Percentiles rank a stretch among this genome's conserved stretches.
Conservation (phyloP, 2,329 filamentous ascomycete genomes). For the Magnaporthiopsis incrustans region DNA sequence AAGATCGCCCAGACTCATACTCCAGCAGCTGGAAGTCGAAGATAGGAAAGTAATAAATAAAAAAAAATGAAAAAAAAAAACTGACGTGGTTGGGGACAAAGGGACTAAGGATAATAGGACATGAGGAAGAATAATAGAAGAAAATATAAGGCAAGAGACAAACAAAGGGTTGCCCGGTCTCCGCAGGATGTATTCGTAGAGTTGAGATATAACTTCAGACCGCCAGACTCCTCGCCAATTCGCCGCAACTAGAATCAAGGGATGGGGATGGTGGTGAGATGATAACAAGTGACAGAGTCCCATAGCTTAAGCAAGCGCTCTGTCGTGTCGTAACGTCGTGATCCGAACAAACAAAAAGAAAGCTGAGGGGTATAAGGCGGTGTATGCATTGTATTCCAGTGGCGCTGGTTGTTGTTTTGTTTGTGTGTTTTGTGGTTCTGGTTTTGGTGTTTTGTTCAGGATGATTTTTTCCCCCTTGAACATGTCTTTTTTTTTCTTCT, state of each 20-base stretch:
- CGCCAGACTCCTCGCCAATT: constrained; percentile 10
- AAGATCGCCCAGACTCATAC: not conserved
- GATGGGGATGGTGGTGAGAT: not conserved
- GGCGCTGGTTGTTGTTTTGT: not conserved
- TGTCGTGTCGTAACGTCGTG: constrained; percentile 13
- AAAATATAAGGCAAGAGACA: constrained; percentile 1
- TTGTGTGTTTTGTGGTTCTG: not conserved
- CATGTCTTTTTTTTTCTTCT: no score
- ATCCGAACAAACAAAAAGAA: constrained; percentile 9
- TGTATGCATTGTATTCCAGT: constrained; percentile 1
- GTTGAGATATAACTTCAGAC: constrained; percentile 3
- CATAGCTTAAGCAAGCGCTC: constrained; percentile 2
- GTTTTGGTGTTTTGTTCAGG: not conserved
- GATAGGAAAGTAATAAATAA: not conserved
- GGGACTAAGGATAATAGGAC: not conserved
- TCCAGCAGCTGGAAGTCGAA: not conserved
- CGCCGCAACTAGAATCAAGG: constrained; percentile 1
- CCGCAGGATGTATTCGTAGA: constrained; percentile 1
- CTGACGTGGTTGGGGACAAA: not conserved
- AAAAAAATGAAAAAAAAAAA: no score
- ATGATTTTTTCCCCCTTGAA: no score
- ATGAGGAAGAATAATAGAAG: not conserved
- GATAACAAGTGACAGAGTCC: constrained; percentile 4
- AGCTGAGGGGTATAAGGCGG: constrained; percentile 6
- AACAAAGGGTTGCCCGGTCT: constrained; percentile 1